A percentile compares a stretch with the other conserved stretches of the same genome.
phyloP scores from a whole-genome alignment of 192 early-diverging fungal genomes.

The Rhizophlyctis rosea region DNA sequence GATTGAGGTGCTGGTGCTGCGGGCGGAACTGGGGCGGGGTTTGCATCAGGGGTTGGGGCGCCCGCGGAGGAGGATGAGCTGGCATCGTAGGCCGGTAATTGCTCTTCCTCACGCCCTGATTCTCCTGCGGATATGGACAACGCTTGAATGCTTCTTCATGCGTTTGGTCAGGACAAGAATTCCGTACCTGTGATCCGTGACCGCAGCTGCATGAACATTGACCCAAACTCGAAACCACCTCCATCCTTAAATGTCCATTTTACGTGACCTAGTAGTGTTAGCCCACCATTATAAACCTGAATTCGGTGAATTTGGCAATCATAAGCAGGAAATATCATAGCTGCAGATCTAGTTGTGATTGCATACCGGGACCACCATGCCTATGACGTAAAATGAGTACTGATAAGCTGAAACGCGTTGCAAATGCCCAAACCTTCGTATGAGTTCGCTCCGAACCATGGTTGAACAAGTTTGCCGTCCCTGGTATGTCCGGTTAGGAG shows the following conservation, averaged over 20 bases:
- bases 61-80: neutral
- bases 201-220: slow-evolving; percentile 29
- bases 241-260: slow-evolving; percentile 54
- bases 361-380: neutral
- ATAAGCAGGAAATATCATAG: neutral
- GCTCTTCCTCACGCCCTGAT: slow-evolving; percentile 19
- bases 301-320: no score
- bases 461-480: slow-evolving; percentile 45
- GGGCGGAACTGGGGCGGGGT: neutral
- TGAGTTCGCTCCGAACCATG: slow-evolving; percentile 56
- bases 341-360: neutral
- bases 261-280: slow-evolving; percentile 33
- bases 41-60: neutral
- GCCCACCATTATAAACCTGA: slow-evolving; percentile 44
- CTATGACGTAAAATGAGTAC: neutral
- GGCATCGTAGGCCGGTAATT: slow-evolving; percentile 20
- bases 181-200: slow-evolving; percentile 18
- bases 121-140: slow-evolving; percentile 9
- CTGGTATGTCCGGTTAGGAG: slow-evolving; percentile 9
- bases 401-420: no score
- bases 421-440: slow-evolving; percentile 33
- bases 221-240: slow-evolving; percentile 54
- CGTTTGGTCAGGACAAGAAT: neutral
- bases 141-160: neutral
- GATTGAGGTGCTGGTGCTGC: neutral